Percentiles rank a stretch among this genome's conserved stretches.
Evolutionary conservation across 2,329 filamentous ascomycete species (phyloP).

Genomic region (Exophiala sp.): DNA sequence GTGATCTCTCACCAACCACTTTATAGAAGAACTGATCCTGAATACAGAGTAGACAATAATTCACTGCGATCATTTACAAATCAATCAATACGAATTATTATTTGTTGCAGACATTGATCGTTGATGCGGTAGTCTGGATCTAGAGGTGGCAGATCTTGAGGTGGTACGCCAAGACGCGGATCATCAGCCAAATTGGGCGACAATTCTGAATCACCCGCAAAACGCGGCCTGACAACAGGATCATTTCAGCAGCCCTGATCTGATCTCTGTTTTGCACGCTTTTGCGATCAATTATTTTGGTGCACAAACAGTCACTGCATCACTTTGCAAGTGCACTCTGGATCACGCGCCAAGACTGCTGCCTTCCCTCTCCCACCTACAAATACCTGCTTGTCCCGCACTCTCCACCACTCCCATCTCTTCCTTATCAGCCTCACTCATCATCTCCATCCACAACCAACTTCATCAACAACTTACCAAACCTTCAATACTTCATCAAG

Average conservation of each 20-base stretch:
- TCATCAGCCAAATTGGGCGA: conserved; percentile 16
- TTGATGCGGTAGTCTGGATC: conserved; percentile 2
- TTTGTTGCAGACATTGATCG: conserved; percentile 1
- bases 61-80: conserved; percentile 13
- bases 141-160: conserved; percentile 13
- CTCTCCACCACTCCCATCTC: conserved; percentile 28
- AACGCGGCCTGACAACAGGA: conserved; percentile 7
- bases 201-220: conserved; percentile 21
- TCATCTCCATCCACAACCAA: conserved; percentile 32
- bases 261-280: conserved; percentile 18
- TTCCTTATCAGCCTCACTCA: conserved; percentile 32
- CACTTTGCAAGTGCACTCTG: conserved; percentile 6
- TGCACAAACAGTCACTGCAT: conserved; percentile 16
- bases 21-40: conserved; percentile 15
- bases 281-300: conserved; percentile 5
- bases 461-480: conserved; percentile 11
- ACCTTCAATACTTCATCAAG: conserved; percentile 22
- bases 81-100: conserved; percentile 14
- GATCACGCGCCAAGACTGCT: conserved; percentile 26
- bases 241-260: conserved; percentile 21
- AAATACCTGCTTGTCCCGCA: conserved; percentile 26
- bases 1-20: conserved; percentile 21
- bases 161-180: conserved; percentile 25
- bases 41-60: conserved; percentile 1
- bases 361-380: conserved; percentile 26